Evolutionary conservation across 768 basidiomycete species (phyloP).

Genomic region (Leucocoprinus leucothites): DNA sequence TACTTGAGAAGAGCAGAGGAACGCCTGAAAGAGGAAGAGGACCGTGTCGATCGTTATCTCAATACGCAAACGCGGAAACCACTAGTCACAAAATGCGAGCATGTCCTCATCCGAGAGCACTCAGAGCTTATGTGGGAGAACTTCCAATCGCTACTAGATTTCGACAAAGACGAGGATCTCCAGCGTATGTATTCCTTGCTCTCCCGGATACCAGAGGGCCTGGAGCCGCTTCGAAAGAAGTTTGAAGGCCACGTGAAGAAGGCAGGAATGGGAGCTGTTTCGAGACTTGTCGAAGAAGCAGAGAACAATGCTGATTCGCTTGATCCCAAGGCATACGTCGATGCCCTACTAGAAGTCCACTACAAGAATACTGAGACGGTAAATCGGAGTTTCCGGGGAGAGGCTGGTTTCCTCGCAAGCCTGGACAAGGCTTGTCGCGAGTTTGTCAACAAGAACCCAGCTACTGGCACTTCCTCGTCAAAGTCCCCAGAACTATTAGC

Average conservation of each 20-base stretch:
- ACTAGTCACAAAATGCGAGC: slow-evolving; percentile 81
- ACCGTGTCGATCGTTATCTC: slow-evolving; percentile 91
- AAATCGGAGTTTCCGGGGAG: slow-evolving; percentile 83
- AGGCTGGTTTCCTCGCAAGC: slow-evolving; percentile 90
- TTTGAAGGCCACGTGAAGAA: slow-evolving; percentile 97
- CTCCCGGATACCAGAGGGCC: slow-evolving; percentile 83
- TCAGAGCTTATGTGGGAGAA: slow-evolving; percentile 85
- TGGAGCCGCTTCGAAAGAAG: slow-evolving; percentile 86
- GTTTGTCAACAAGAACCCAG: slow-evolving; percentile 91
- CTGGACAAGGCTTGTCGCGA: slow-evolving; percentile 94
- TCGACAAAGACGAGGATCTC: slow-evolving; percentile 91
- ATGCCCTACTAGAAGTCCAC: slow-evolving; percentile 88
- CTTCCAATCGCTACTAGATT: slow-evolving; percentile 88
- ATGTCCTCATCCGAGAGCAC: slow-evolving; percentile 87
- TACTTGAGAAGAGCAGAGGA: slow-evolving; percentile 95
- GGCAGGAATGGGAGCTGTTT: slow-evolving; percentile 78
- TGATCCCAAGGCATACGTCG: slow-evolving; percentile 94
- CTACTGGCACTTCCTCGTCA: slow-evolving; percentile 79
- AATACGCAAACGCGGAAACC: slow-evolving; percentile 85
- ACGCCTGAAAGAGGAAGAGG: slow-evolving; percentile 90
- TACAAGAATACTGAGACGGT: slow-evolving; percentile 90
- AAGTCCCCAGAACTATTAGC: slow-evolving; percentile 93
- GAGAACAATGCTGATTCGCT: slow-evolving; percentile 54
- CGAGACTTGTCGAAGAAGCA: slow-evolving; percentile 63
- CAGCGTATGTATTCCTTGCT: slow-evolving; percentile 95